Base-by-base conservation (phyloP, 768 basidiomycete species). In the Leccinum uliginosum region DNA sequence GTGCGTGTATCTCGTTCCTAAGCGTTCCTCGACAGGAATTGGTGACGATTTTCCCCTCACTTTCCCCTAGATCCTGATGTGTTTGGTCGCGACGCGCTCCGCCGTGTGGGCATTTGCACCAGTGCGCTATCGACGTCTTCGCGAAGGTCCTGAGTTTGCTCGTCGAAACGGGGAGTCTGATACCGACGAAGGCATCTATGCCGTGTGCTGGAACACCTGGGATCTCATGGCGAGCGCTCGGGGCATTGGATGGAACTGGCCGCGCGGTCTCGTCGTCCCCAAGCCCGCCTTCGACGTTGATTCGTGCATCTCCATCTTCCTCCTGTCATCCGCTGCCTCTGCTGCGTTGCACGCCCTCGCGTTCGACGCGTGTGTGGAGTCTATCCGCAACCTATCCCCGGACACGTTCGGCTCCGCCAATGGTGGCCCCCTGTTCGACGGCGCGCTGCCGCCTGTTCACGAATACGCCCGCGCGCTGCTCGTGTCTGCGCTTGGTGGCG, bases 401-500 rank as follows among this genome's bases (percentile, higher is more conserved):
- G 62, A 69, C 9, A 76, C 76, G 4, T 67, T 82, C 54, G 66
- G 68, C 21, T 58, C 68, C 2, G 45, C 58, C n/a, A n/a, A 56
- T 0, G 75, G 76, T 21, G 75, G 71, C 6, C 50, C 71, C 12
- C 68, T 80, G 51, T 75, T 72, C 55, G 69, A 73, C 53, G 56
- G 70, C 15, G 62, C 65, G 15, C 67, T 75, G 7, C 65, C 74
- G 3, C 64, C 62, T 11, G 38, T 77, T 66, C 54, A 58, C 3
- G 67, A 70, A 44, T 72, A 73, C 54, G 29, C 54, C 12, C 78
- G 77, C 26, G 77, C 83, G 2, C 67, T 74, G 40, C n/a, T 75
- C 38, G 72, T 84, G 21, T 71, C 79, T 38, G 59, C 75, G 30
- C 59, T 80, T 24, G 63, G 74, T 9, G 78, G 82, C 9, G 63